Conservation (phyloP, 2,329 filamentous ascomycete species). For the Graphilbum ipis-grandicollis region DNA sequence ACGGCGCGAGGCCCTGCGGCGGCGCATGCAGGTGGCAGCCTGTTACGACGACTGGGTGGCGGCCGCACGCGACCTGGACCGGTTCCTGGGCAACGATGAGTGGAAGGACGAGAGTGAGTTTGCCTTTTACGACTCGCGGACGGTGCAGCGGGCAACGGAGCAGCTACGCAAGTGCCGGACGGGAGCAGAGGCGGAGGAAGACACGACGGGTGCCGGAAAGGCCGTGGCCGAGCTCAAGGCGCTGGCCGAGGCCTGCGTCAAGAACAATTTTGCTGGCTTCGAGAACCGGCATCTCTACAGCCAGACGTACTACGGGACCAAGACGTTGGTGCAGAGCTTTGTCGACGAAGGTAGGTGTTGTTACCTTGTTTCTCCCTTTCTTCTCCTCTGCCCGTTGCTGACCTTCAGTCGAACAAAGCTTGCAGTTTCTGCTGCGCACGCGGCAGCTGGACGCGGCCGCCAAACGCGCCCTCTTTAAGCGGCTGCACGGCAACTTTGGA, state of each 20-base stretch:
- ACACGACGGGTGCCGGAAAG: conserved; percentile 13
- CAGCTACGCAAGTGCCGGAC: conserved; percentile 53
- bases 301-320: conserved; percentile 96
- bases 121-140: conserved; percentile 78
- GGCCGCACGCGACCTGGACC: conserved; percentile 64
- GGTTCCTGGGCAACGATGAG: conserved; percentile 58
- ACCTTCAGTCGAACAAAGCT: conserved; percentile 38
- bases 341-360: conserved; percentile 51
- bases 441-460: conserved; percentile 50
- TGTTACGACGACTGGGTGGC: conserved; percentile 72
- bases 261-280: conserved; percentile 92
- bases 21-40: conserved; percentile 51
- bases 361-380: neutral
- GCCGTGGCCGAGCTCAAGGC: conserved; percentile 35
- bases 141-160: conserved; percentile 57
- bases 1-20: conserved; percentile 51
- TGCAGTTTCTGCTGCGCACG: conserved; percentile 53
- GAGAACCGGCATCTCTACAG: conserved; percentile 92
- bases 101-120: conserved; percentile 69
- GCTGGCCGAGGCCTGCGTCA: conserved; percentile 78
- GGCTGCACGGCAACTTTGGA: conserved; percentile 78
- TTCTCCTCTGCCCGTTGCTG: neutral
- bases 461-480: conserved; percentile 72
- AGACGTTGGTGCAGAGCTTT: conserved; percentile 79
- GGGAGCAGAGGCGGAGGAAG: conserved; percentile 33